Percentiles rank a stretch among this genome's conserved stretches.
Conservation (phyloP, 257 asterid genomes). For the Solanum ossicruentum region DNA sequence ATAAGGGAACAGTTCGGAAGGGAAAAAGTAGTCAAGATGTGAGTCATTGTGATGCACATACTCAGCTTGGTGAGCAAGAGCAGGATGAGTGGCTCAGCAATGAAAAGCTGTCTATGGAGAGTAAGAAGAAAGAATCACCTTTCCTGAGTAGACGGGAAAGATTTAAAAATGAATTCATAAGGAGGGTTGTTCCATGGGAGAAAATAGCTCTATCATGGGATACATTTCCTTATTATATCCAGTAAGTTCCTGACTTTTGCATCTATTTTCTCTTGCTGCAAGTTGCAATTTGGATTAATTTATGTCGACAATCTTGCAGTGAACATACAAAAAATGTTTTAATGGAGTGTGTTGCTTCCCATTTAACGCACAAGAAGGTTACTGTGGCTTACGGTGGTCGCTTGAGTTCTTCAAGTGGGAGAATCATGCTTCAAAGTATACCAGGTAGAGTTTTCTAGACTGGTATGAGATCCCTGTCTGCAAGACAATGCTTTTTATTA, state of each 20-base stretch:
- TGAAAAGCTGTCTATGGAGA: slow-evolving; percentile 73
- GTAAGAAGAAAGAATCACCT: slow-evolving; percentile 80
- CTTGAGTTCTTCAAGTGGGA: slow-evolving; percentile 76
- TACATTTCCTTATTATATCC: slow-evolving; percentile 77
- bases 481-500: background rate
- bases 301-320: slow-evolving; percentile 32
- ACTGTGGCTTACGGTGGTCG: slow-evolving; percentile 59
- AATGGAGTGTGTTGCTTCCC: slow-evolving; percentile 86
- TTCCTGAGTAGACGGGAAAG: slow-evolving; percentile 61
- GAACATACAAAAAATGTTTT: slow-evolving; percentile 60
- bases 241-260: slow-evolving; percentile 32
- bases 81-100: slow-evolving; percentile 83
- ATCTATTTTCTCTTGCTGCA: background rate
- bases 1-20: slow-evolving; percentile 28
- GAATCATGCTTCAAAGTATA: slow-evolving; percentile 75
- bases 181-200: slow-evolving; percentile 93
- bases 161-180: slow-evolving; percentile 64
- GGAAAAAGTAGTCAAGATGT: slow-evolving; percentile 18
- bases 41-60: slow-evolving; percentile 55
- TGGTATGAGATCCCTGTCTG: background rate
- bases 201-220: slow-evolving; percentile 88
- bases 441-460: slow-evolving; percentile 44
- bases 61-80: slow-evolving; percentile 82
- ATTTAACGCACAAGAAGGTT: slow-evolving; percentile 63
- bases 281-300: background rate